Evolutionary conservation across 139 green algal genomes (phyloP).

Genomic region (Chlorella sp.): DNA sequence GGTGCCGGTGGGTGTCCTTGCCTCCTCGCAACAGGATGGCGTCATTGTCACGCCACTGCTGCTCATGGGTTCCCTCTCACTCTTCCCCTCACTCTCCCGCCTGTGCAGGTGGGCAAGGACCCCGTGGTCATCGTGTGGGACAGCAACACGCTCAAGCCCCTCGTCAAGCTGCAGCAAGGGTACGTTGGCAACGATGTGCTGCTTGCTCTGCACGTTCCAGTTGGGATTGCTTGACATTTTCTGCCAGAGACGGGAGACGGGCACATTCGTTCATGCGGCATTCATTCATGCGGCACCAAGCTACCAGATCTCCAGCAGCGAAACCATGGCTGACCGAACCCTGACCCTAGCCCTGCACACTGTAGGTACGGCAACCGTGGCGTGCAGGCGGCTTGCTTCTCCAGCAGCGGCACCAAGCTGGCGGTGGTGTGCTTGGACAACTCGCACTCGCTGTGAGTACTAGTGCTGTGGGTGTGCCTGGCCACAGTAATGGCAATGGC

Average conservation of each 20-base stretch:
- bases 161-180: slow-evolving; percentile 25
- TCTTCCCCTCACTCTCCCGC: too few relatives aligned
- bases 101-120: slow-evolving; percentile 28
- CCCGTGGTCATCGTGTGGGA: slow-evolving; percentile 39
- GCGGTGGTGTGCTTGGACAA: slow-evolving; percentile 41
- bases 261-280: too few relatives aligned
- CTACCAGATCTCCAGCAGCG: too few relatives aligned
- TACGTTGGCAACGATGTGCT: not conserved
- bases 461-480: not conserved
- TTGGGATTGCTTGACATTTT: not conserved
- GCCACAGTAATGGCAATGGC: too few relatives aligned
- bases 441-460: slow-evolving; percentile 37
- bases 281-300: too few relatives aligned
- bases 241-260: too few relatives aligned
- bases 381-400: slow-evolving; percentile 43
- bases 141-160: slow-evolving; percentile 8
- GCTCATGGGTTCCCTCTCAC: too few relatives aligned
- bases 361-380: slow-evolving; percentile 44
- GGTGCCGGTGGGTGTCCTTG: too few relatives aligned
- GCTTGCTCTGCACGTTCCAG: not conserved
- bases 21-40: too few relatives aligned
- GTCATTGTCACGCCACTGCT: too few relatives aligned
- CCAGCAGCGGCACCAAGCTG: slow-evolving; percentile 35
- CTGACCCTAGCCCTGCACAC: too few relatives aligned
- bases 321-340: too few relatives aligned